Percentiles rank a stretch among this genome's conserved stretches.
phyloP scores from a whole-genome alignment of 2,329 filamentous ascomycete genomes.

The Leptodontidium sp. region DNA sequence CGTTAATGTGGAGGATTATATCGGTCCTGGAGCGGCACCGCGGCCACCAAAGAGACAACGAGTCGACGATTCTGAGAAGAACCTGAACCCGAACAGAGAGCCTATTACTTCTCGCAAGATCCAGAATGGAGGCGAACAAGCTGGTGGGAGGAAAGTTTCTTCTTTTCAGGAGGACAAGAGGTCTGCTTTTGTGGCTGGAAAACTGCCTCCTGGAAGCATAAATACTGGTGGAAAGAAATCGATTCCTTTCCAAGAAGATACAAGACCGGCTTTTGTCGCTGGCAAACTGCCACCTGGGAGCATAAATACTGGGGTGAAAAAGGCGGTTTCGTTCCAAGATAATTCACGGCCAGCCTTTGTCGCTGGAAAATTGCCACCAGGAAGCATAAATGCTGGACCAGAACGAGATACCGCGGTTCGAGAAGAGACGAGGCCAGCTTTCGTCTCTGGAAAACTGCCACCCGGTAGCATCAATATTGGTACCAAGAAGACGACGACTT shows the following conservation, averaged over 20 bases:
- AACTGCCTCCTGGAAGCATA: slow-evolving; percentile 48
- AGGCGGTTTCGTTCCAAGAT: slow-evolving; percentile 36
- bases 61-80: slow-evolving; percentile 43
- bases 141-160: slow-evolving; percentile 37
- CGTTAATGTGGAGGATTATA: slow-evolving; percentile 44
- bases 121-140: slow-evolving; percentile 48
- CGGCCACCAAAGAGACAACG: slow-evolving; percentile 55
- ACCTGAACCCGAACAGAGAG: slow-evolving; percentile 33
- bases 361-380: slow-evolving; percentile 48
- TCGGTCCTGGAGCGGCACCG: slow-evolving; percentile 39
- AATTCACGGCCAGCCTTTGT: slow-evolving; percentile 45
- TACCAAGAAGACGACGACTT: slow-evolving; percentile 39
- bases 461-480: slow-evolving; percentile 48
- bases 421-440: slow-evolving; percentile 29
- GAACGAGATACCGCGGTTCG: slow-evolving; percentile 18
- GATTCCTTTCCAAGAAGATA: slow-evolving; percentile 25
- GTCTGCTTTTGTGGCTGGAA: slow-evolving; percentile 47
- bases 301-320: slow-evolving; percentile 43
- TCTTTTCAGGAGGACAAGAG: slow-evolving; percentile 37
- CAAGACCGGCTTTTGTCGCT: slow-evolving; percentile 36
- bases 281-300: slow-evolving; percentile 41
- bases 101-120: slow-evolving; percentile 48
- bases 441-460: slow-evolving; percentile 49
- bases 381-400: slow-evolving; percentile 42
- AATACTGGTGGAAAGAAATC: slow-evolving; percentile 26